phyloP scores from a whole-genome alignment of 345 rosid genomes.

The Citrus sp. region DNA sequence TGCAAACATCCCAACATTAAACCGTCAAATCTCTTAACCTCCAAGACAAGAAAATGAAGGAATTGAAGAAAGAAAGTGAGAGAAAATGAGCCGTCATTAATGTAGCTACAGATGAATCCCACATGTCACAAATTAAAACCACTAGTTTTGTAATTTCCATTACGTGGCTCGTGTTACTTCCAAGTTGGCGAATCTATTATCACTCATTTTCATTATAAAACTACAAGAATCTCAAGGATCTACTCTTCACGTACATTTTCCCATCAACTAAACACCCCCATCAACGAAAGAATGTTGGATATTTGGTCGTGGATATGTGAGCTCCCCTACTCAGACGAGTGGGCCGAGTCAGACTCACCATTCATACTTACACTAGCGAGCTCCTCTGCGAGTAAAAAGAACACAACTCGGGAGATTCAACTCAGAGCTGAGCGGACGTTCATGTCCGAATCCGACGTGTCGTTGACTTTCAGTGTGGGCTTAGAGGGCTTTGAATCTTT shows the following conservation, averaged over 20 bases:
- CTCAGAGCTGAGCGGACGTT: slow-evolving; percentile 49
- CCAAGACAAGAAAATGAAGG: slow-evolving; percentile 11
- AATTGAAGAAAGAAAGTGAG: slow-evolving; percentile 17
- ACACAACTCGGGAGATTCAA: slow-evolving; percentile 40
- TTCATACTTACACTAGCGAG: slow-evolving; percentile 44
- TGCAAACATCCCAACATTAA: slow-evolving; percentile 21
- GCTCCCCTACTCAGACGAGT: slow-evolving; percentile 35
- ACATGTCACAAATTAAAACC: slow-evolving; percentile 23
- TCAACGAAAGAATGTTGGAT: slow-evolving; percentile 34
- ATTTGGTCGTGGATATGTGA: slow-evolving; percentile 84
- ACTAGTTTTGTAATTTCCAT: slow-evolving; percentile 12
- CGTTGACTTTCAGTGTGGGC: slow-evolving; percentile 41
- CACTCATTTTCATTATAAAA: slow-evolving; percentile 49
- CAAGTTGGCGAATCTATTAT: slow-evolving; percentile 36
- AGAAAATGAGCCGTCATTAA: slow-evolving; percentile 12
- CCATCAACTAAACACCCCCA: background rate
- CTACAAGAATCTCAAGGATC: background rate
- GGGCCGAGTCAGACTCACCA: slow-evolving; percentile 31
- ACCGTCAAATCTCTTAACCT: slow-evolving; percentile 10
- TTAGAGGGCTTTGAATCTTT: slow-evolving; percentile 38
- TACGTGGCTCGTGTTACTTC: slow-evolving; percentile 28
- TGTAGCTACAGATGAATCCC: background rate
- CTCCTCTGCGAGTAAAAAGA: background rate
- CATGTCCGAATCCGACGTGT: slow-evolving; percentile 24
- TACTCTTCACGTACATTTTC: slow-evolving; percentile 1